Evolutionary conservation across 306 rosid species (phyloP).

Genomic region (Glycine latifolia): DNA sequence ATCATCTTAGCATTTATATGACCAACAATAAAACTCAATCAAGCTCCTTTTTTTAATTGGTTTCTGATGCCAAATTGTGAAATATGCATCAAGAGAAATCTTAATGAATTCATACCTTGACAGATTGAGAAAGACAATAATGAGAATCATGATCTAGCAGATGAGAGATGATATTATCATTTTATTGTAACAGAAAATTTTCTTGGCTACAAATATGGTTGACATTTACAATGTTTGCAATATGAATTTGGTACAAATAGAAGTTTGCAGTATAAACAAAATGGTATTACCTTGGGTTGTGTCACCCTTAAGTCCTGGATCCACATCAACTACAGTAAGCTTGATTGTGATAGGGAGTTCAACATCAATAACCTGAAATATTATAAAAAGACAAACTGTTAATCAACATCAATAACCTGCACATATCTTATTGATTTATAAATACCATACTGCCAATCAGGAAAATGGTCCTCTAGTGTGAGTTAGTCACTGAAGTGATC

Average conservation of each 20-base stretch:
- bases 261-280: constrained; percentile 37
- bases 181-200: constrained; percentile 7
- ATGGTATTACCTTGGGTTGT: constrained; percentile 76
- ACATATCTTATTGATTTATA: constrained; percentile 5
- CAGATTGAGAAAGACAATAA: constrained; percentile 19
- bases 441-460: constrained; percentile 31
- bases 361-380: constrained; percentile 78
- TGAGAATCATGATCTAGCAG: constrained; percentile 8
- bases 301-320: constrained; percentile 90
- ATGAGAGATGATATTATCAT: constrained; percentile 17
- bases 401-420: constrained; percentile 12
- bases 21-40: constrained; percentile 19
- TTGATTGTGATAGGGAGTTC: constrained; percentile 76
- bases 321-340: constrained; percentile 74
- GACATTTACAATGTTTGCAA: constrained; percentile 25
- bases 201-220: constrained; percentile 17
- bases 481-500: neutral
- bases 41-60: neutral
- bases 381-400: constrained; percentile 29
- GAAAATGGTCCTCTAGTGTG: neutral
- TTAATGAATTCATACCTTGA: constrained; percentile 18
- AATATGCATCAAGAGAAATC: constrained; percentile 23
- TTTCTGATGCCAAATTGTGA: constrained; percentile 32
- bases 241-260: constrained; percentile 21
- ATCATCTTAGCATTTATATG: neutral